Evolutionary conservation across 441 rosid genomes (phyloP).

Genomic region (Brassica hybrid): DNA sequence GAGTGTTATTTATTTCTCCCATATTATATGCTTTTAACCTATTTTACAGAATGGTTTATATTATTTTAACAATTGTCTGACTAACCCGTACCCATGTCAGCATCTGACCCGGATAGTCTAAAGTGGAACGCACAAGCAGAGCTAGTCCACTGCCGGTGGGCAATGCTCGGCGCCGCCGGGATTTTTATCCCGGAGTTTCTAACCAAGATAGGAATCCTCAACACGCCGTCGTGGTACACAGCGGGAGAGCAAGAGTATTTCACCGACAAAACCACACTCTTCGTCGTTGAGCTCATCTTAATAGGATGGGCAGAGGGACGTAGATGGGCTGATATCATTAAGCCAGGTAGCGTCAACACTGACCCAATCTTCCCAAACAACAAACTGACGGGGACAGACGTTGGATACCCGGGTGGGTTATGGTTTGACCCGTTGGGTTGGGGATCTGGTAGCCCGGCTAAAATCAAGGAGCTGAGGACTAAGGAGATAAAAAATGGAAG

Average conservation of each 20-base stretch:
- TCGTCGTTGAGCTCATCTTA: slow-evolving; percentile 75
- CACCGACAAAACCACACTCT: slow-evolving; percentile 94
- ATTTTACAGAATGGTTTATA: neutral
- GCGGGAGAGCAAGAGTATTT: slow-evolving; percentile 89
- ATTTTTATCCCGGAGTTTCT: slow-evolving; percentile 94
- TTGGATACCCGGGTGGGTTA: slow-evolving; percentile 96
- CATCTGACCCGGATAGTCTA: slow-evolving; percentile 88
- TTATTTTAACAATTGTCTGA: too few species aligned
- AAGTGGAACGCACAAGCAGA: slow-evolving; percentile 93
- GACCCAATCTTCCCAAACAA: slow-evolving; percentile 98
- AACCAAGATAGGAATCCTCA: slow-evolving; percentile 83
- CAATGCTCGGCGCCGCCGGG: slow-evolving; percentile 96
- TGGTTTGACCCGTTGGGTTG: slow-evolving; percentile 99
- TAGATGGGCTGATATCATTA: slow-evolving; percentile 94
- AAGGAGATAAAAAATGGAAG: slow-evolving; percentile 97
- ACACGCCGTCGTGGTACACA: slow-evolving; percentile 94
- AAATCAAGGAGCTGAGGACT: slow-evolving; percentile 84
- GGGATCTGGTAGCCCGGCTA: slow-evolving; percentile 84
- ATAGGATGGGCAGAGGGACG: slow-evolving; percentile 99
- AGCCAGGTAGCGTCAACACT: slow-evolving; percentile 94
- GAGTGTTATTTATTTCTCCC: slow-evolving; percentile 39
- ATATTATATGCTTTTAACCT: neutral
- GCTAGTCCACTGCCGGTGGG: slow-evolving; percentile 96
- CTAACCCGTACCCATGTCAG: slow-evolving; percentile 45
- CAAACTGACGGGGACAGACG: slow-evolving; percentile 94